Evolutionary conservation across 164 flowering plant species (phyloP), one percentile per base, ranked within the genome.

Genomic region (Annona squamosa): DNA sequence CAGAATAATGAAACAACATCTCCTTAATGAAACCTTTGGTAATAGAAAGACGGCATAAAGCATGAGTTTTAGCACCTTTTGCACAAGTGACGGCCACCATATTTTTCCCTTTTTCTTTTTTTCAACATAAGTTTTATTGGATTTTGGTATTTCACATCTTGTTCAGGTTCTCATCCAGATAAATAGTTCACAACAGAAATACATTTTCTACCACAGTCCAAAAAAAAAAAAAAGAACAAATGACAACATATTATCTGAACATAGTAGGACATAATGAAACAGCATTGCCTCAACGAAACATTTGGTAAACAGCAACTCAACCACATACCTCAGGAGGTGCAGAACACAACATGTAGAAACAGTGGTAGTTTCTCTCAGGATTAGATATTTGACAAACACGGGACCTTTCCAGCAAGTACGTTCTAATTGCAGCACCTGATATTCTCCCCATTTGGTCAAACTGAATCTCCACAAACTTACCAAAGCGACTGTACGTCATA

Each of bases 331-430:
- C 97, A 2, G 82, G 82, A 61, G 99, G 98, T 63, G 97, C 99
- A 78, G 97, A 90, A 87, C 99, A 96, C 74, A 96, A 91, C 99
- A 96, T 93, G 87, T 96, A 96, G 87, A 96, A 96, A 81, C 99
- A 96, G 69, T 96, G 99, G 75, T 96, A 96, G 77, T 96, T 96
- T 82, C 99, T 90, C 82, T 96, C 99, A 48, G 95, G 97, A 76
- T 96, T 97, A 74, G 99, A 96, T 68, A 93, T 82, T 86, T 96
- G 99, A 81, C 98, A 93, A 78, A 96, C 98, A 84, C 99, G 99
- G 67, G 99, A 93, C 69, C 98, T 84, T 82, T 96, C 99, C 37
- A 96, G 87, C 85, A 96, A 82, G 82, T 96, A 96, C 74, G 99
- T 96, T 84, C 99, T 87, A 76, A 96, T 81, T 19, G 99, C 99